Evolutionary conservation across 257 asterid species (phyloP).

Genomic region (Scutellaria barbata): DNA sequence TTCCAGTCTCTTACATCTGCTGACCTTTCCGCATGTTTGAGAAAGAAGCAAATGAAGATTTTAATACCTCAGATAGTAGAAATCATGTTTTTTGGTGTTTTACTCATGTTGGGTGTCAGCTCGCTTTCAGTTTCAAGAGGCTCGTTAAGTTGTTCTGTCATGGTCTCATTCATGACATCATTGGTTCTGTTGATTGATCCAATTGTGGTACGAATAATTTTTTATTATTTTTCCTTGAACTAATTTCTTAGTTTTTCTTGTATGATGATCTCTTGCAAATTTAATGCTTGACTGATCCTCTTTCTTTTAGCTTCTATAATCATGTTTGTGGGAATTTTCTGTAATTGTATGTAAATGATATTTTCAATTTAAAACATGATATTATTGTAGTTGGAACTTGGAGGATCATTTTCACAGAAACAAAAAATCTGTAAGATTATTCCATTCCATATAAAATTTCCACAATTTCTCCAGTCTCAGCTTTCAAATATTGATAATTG

Average conservation of each 20-base stretch:
- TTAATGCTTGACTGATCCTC: neutral
- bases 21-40: conserved; percentile 63
- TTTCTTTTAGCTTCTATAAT: neutral
- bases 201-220: conserved; percentile 64
- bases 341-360: neutral
- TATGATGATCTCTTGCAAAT: conserved; percentile 15
- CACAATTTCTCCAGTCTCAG: neutral
- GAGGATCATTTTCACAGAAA: neutral
- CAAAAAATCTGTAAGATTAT: neutral
- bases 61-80: conserved; percentile 87
- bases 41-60: conserved; percentile 83
- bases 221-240: conserved; percentile 3
- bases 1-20: conserved; percentile 75
- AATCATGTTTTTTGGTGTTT: conserved; percentile 61
- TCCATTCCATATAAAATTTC: neutral
- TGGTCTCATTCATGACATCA: conserved; percentile 77
- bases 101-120: conserved; percentile 60
- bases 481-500: neutral
- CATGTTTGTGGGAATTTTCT: neutral
- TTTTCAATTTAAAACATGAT: neutral
- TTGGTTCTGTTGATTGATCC: conserved; percentile 83
- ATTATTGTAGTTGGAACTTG: conserved; percentile 5
- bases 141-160: conserved; percentile 56
- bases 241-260: conserved; percentile 22
- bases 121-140: conserved; percentile 66